A percentile compares a stretch with the other conserved stretches of the same genome.
These are phyloP conservation scores for Ciborinia camelliae DNA, from an alignment of 2,329 filamentous ascomycete genomes.

Conservation along the genomic window DNA sequence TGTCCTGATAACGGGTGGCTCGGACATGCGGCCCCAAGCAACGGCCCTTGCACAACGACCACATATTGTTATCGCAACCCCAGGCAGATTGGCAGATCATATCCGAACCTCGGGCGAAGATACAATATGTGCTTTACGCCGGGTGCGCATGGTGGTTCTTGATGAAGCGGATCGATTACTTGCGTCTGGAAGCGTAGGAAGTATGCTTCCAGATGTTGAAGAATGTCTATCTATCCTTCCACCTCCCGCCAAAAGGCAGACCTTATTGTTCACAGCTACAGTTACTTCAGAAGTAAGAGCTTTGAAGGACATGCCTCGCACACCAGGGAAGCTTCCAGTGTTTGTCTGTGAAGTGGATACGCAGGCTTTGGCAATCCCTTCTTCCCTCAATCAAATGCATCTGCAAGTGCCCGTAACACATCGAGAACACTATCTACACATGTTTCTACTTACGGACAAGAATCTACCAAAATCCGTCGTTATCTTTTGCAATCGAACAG, in stretches of 20 bases:
- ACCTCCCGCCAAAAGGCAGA: conserved; percentile 76
- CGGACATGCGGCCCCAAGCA: conserved; percentile 89
- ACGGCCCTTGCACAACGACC: conserved; percentile 77
- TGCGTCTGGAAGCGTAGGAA: conserved; percentile 51
- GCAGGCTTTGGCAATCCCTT: conserved; percentile 69
- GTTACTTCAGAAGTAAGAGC: conserved; percentile 89
- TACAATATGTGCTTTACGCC: conserved; percentile 75
- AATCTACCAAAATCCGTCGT: conserved; percentile 78
- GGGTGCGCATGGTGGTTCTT: conserved; percentile 82
- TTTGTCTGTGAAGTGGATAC: conserved; percentile 89
- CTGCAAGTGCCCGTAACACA: conserved; percentile 86
- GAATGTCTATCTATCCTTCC: conserved; percentile 67
- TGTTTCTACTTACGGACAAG: conserved; percentile 73
- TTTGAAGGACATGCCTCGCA: conserved; percentile 71
- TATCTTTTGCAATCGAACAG: conserved; percentile 90
- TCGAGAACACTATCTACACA: conserved; percentile 91
- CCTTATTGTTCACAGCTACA: conserved; percentile 92
- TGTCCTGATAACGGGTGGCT: conserved; percentile 84
- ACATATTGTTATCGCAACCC: conserved; percentile 91
- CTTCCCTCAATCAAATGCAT: conserved; percentile 79
- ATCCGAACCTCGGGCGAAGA: conserved; percentile 89
- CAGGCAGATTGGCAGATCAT: conserved; percentile 88
- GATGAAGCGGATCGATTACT: conserved; percentile 94
- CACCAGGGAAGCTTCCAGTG: conserved; percentile 68
- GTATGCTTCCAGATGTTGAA: conserved; percentile 22